Evolutionary conservation across 2,329 filamentous ascomycete species (phyloP).

Genomic region (Sordariomycetes sp.): DNA sequence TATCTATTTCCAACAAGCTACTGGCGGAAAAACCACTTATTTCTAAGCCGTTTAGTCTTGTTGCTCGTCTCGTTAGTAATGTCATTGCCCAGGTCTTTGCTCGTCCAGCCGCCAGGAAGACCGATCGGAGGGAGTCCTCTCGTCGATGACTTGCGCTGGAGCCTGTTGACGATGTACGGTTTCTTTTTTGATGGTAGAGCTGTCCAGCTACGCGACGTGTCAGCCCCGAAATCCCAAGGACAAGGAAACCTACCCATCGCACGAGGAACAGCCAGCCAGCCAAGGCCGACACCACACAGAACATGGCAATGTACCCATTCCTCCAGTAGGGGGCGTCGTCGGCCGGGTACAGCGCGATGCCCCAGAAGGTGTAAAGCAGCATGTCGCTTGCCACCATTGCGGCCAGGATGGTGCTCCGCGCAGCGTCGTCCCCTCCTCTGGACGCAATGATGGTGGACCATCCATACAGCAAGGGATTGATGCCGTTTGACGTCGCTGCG

Average conservation of each 20-base stretch:
- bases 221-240: neutral
- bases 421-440: constrained; percentile 24
- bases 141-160: no score
- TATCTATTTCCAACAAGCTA: no score
- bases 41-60: no score
- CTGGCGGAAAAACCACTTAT: no score
- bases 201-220: neutral
- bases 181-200: neutral
- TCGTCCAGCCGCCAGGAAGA: no score
- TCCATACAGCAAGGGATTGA: constrained; percentile 15
- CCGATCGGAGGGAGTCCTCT: no score
- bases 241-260: neutral
- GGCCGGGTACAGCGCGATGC: constrained; percentile 29
- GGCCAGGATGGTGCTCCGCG: constrained; percentile 26
- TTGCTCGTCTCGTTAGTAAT: no score
- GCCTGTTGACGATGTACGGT: no score
- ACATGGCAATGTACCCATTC: constrained; percentile 16
- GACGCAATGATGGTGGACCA: constrained; percentile 15
- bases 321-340: constrained; percentile 31
- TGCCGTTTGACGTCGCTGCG: constrained; percentile 12
- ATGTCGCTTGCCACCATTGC: constrained; percentile 29
- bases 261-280: neutral
- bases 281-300: constrained; percentile 2
- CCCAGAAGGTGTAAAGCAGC: constrained; percentile 34
- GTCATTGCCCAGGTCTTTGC: no score